These are phyloP conservation scores for Trichoderma aggressivum DNA, from an alignment of 2,329 filamentous ascomycete species.

Conservation along the genomic window DNA sequence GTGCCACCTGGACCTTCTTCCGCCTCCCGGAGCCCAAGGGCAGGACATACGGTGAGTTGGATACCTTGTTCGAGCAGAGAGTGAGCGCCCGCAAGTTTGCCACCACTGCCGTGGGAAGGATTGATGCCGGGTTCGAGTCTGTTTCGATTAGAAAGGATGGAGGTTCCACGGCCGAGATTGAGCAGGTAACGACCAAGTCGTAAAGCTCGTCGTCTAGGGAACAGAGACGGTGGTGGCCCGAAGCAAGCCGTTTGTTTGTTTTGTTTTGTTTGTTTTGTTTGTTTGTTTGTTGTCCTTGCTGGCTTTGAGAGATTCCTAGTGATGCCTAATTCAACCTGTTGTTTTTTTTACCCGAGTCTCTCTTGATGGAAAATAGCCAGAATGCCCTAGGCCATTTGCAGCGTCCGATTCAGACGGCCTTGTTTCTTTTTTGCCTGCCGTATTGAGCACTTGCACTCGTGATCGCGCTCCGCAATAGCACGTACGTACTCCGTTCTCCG, in stretches of 20 bases:
- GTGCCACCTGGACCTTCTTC: conserved; percentile 49
- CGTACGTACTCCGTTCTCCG: background rate
- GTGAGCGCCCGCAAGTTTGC: conserved; percentile 43
- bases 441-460: conserved; percentile 5
- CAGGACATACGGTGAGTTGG: conserved; percentile 53
- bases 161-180: conserved; percentile 22
- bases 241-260: background rate
- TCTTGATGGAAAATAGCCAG: background rate
- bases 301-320: background rate
- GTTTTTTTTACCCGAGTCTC: background rate
- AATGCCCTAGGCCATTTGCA: background rate
- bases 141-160: conserved; percentile 25
- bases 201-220: background rate
- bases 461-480: background rate
- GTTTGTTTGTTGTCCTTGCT: background rate
- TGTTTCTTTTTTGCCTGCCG: background rate
- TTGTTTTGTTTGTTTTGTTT: too few relatives aligned
- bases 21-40: conserved; percentile 54
- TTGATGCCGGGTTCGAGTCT: conserved; percentile 24
- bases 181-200: background rate
- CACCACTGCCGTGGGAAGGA: conserved; percentile 29
- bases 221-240: background rate
- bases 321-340: background rate
- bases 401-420: background rate
- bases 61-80: conserved; percentile 49